Base-by-base conservation (phyloP, 176 grass and related monocot genomes). In the Aegilops sharonensis region DNA sequence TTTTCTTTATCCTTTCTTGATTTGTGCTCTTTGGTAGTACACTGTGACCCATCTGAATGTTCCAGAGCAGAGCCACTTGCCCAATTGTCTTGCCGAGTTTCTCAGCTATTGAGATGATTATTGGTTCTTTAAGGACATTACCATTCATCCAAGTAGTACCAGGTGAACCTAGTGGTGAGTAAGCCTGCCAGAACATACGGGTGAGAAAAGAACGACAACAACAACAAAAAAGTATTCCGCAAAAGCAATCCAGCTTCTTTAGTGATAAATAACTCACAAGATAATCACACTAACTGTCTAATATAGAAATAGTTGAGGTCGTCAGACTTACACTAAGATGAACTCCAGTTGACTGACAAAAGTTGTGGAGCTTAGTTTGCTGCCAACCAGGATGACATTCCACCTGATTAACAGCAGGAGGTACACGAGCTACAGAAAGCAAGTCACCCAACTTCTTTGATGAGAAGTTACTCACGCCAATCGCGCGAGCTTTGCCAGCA, bases 341-440 rank as follows among this genome's bases (percentile, higher is more conserved):
- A 91, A 95, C 77, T 67, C 91, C 91, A 59, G 40, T 68, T 17
- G 91, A 88, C 5, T 81, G 86, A 63, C 94, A 95, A 37, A 93
- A 93, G 30, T 39, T 85, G 32, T 91, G 91, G 30, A 93, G 84
- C 72, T 93, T 91, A 76, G 59, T 67, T 81, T 91, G 94, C 50
- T 95, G 89, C 91, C 94, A 95, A 36, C 78, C 69, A 89, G 91
- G 91, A 82, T 95, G 94, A 9, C 91, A 91, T 23, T 95, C 94
- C 84, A 95, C 91, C 89, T 95, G 94, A 70, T 93, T 75, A 56
- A 93, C 91, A 65, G 89, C 89, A 5, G 94, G 91, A 80, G 89
- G 84, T 14, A 95, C 61, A 73, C 84, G 87, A 50, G 94, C 89
- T 68, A 89, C 68, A 75, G 81, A 27, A 68, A 95, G 84, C 78